Percentiles rank a stretch among this genome's conserved stretches.
These are phyloP conservation scores for Geotrichum siamense DNA, from an alignment of 1,139 yeast species.

Conservation along the genomic window DNA sequence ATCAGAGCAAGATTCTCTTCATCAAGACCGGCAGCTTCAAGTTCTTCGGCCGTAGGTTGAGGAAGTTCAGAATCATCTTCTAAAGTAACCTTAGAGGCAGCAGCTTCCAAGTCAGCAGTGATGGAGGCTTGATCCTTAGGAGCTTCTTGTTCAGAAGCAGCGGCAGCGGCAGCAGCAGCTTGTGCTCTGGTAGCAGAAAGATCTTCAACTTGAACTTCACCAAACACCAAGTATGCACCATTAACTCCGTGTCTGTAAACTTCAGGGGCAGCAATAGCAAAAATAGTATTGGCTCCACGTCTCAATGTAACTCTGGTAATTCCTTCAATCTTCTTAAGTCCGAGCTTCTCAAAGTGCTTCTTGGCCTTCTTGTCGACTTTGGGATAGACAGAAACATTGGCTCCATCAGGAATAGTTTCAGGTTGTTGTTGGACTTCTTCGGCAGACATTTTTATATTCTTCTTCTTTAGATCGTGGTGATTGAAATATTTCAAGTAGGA, in stretches of 20 bases:
- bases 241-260: constrained; percentile 85
- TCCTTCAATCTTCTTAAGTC: constrained; percentile 86
- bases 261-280: constrained; percentile 91
- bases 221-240: constrained; percentile 68
- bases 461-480: neutral
- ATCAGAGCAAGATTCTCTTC: constrained; percentile 74
- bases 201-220: constrained; percentile 77
- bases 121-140: constrained; percentile 53
- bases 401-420: constrained; percentile 25
- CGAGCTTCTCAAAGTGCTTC: constrained; percentile 80
- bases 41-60: constrained; percentile 59
- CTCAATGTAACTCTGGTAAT: constrained; percentile 94
- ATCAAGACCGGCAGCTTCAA: constrained; percentile 74
- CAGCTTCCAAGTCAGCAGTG: constrained; percentile 67
- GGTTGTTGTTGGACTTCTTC: constrained; percentile 9
- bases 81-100: constrained; percentile 45
- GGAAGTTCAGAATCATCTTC: constrained; percentile 31
- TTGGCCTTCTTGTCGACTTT: constrained; percentile 96
- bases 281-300: constrained; percentile 87
- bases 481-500: neutral
- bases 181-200: constrained; percentile 23
- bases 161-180: constrained; percentile 46
- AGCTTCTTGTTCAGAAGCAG: constrained; percentile 73
- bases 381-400: constrained; percentile 76
- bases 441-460: neutral